Conservation (phyloP, 768 basidiomycete genomes). For the Podaxis sp. region DNA sequence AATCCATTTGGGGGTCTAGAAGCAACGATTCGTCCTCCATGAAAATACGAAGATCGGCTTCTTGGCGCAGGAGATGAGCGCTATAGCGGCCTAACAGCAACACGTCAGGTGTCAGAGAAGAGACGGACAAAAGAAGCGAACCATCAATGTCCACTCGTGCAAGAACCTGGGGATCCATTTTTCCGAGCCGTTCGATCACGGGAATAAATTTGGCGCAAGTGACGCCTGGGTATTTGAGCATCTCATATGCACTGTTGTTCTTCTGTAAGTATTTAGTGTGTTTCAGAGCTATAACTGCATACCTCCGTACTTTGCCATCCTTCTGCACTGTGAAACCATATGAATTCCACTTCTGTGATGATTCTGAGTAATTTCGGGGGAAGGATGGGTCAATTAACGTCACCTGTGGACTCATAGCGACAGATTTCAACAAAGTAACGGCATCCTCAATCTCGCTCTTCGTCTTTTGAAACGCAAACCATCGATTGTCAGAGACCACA, state of each 20-base stretch:
- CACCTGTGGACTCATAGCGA: conserved; percentile 43
- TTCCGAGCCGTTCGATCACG: conserved; percentile 48
- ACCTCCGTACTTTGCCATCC: conserved; percentile 47
- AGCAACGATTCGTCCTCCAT: conserved; percentile 70
- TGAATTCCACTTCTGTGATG: conserved; percentile 24
- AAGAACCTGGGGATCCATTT: conserved; percentile 50
- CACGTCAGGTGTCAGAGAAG: neutral
- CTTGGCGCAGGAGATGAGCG: conserved; percentile 66
- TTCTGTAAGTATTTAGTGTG: neutral
- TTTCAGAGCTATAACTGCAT: conserved; percentile 4
- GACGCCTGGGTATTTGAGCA: conserved; percentile 61
- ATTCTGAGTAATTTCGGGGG: conserved; percentile 16
- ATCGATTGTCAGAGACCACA: conserved; percentile 44
- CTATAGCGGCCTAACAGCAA: conserved; percentile 55
- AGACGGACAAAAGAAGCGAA: conserved; percentile 26
- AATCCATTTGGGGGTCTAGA: conserved; percentile 73
- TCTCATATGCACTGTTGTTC: conserved; percentile 64
- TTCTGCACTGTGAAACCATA: conserved; percentile 43
- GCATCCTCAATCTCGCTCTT: conserved; percentile 32
- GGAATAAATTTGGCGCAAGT: conserved; percentile 38
- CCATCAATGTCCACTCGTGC: conserved; percentile 72
- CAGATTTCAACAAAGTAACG: conserved; percentile 32
- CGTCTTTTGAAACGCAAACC: conserved; percentile 35
- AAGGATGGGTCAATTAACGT: neutral
- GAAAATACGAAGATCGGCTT: conserved; percentile 72